A percentile compares a stretch with the other conserved stretches of the same genome.
phyloP scores from a whole-genome alignment of 768 basidiomycete species.

The Nidularia pulvinata region DNA sequence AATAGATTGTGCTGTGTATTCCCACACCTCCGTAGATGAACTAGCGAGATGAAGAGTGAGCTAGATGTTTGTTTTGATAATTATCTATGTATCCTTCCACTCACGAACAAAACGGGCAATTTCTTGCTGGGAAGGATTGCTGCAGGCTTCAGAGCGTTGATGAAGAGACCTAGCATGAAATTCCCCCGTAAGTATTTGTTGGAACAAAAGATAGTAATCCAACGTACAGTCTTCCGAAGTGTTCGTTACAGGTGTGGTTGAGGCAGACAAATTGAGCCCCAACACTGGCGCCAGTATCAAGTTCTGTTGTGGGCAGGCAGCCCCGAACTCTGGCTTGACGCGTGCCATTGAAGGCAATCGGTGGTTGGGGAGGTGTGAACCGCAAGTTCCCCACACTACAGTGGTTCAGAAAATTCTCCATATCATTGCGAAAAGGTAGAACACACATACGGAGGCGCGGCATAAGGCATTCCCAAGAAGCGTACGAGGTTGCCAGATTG shows the following conservation, averaged over 20 bases:
- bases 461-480: constrained; percentile 9
- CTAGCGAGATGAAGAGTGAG: constrained; percentile 1
- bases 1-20: neutral
- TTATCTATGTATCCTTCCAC: neutral
- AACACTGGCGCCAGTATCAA: too few species aligned
- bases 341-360: neutral
- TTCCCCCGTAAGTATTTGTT: too few species aligned
- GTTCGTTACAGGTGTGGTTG: too few species aligned
- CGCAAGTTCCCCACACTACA: constrained; percentile 3
- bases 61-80: too few species aligned
- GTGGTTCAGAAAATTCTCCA: too few species aligned
- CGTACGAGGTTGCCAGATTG: neutral
- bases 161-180: constrained; percentile 6
- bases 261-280: too few species aligned
- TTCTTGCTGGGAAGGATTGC: constrained; percentile 1
- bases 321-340: constrained; percentile 6
- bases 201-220: too few species aligned
- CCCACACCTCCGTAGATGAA: constrained; percentile 13
- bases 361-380: constrained; percentile 3
- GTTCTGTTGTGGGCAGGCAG: constrained; percentile 7
- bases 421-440: neutral
- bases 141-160: constrained; percentile 9
- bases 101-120: constrained; percentile 10
- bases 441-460: constrained; percentile 5
- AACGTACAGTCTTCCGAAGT: too few species aligned